Base-by-base conservation (phyloP, 2,329 filamentous ascomycete genomes). In the Phoma sp. region DNA sequence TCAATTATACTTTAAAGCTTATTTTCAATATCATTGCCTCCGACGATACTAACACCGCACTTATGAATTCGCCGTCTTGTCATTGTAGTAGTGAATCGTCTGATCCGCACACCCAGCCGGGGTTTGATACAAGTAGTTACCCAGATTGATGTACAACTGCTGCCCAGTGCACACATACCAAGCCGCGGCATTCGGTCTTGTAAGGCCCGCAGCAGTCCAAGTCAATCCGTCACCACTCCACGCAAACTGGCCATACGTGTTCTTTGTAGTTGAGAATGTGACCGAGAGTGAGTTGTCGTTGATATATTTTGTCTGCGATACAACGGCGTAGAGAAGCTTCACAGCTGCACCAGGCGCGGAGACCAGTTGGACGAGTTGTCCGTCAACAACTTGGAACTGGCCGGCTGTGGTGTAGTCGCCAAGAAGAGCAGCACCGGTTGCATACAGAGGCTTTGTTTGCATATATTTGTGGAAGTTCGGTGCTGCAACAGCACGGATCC, bases 151-250 rank as follows among this genome's bases (percentile, higher is more conserved):
- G 63, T 82, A 86, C 57, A 87, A 59, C 45, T 68, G 65, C 71
- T 83, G 79, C 5, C 76, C 74, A 38, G 73, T 74, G 57, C 83
- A 87, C 46, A 87, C 84, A 59, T 85, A 79, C 83, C 84, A 87
- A 1, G 84, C 84, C 17, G 79, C 81, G 37, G 78, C 64, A 65
- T 87, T 87, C 43, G 83, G 83, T 29, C 84, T 69, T 42, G 74
- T 71, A 28, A 86, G 71, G 20, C 76, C 78, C 1, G 77, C 66
- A 12, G 75, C 77, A 47, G 70, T 77, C 84, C 84, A 87, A 10
- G 80, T 81, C 28, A 86, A 66, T 2, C 83, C 79, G 67, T 87
- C 84, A n/a, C 84, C 84, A 58, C 81, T 79, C 68, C 80, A 87
- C 0, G 72, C 78, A 66, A 87, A 87, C 0, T 78, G 79, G 6